Evolutionary conservation across 176 grass and related monocot species (phyloP), one percentile per base, ranked within the genome.

Genomic region (Aegilops sharonensis): DNA sequence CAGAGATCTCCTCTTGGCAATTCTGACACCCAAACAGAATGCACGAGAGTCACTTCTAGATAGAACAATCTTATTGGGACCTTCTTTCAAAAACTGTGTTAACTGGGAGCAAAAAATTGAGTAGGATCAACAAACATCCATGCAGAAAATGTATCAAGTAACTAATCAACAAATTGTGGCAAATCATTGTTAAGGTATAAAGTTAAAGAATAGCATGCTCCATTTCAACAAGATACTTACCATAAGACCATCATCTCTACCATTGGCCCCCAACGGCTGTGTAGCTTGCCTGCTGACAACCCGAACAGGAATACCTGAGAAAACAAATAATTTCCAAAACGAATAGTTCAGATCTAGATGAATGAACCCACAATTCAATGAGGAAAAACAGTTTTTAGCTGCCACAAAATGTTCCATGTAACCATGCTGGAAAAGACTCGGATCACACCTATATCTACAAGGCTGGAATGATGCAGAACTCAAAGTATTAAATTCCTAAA

Each of bases 21-120:
- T 87, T 92, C 92, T 92, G 82, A 98, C 56, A 64, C 93, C 96
- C 57, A 98, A 89, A 87, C 93, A 98, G 87, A 98, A 98, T 7
- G 71, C 83, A 35, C 96, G 91, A 68, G 86, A 63, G 84, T 98
- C 93, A 81, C 82, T 78, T 87, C 79, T 92, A 24, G 89, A 92
- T 40, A 97, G 67, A 90, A 72, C 52, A 70, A 97, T 97, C 75
- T 89, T 97, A 62, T 94, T 97, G 83, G 57, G 57, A 27, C 91
- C 91, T 77, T 97, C 94, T 63, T 40, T 90, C 75, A 89, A 82
- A 83, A 71, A 90, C 68, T 81, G 27, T 21, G 84, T 91, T 89
- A 97, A 79, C 91, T 97, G 82, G 52, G 64, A 60, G 60, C 57
- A 86, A 63, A 72, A 70, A 86, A 78, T 74, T 66, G 12, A 56